Percentiles rank a stretch among this genome's conserved stretches.
phyloP scores from a whole-genome alignment of 176 grass and related monocot genomes.

The Melocanna baccifera region DNA sequence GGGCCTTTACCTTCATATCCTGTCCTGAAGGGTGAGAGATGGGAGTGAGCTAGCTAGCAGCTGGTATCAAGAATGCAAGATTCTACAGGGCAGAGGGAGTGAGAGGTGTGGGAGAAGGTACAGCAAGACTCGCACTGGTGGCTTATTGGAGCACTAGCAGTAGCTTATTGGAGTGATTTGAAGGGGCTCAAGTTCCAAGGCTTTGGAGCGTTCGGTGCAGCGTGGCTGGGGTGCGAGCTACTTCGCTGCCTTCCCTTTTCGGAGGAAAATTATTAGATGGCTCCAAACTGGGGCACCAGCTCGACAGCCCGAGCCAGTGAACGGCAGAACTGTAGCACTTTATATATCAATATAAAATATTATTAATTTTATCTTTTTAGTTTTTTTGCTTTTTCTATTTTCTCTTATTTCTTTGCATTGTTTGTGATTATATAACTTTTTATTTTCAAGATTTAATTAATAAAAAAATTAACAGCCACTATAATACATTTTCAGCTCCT shows the following conservation, averaged over 20 bases:
- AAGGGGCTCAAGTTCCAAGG: slow-evolving; percentile 34
- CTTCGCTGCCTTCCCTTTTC: slow-evolving; percentile 5
- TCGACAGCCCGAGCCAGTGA: neutral
- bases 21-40: neutral
- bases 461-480: too few relatives aligned
- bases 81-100: neutral
- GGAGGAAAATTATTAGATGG: slow-evolving; percentile 22
- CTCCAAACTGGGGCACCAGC: neutral
- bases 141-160: neutral
- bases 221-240: slow-evolving; percentile 3
- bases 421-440: too few relatives aligned
- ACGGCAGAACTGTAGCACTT: neutral
- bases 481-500: accelerated
- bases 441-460: too few relatives aligned
- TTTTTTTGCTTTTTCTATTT: too few relatives aligned
- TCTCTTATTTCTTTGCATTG: too few relatives aligned
- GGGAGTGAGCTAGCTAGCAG: neutral
- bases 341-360: too few relatives aligned
- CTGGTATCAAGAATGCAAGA: neutral
- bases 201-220: slow-evolving; percentile 23
- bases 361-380: too few relatives aligned
- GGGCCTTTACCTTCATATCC: slow-evolving; percentile 43
- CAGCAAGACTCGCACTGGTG: neutral
- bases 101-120: neutral
- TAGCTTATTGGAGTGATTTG: slow-evolving; percentile 32